Evolutionary conservation across 2,329 filamentous ascomycete genomes (phyloP).

Genomic region (Phyllosticta paracitricarpa): DNA sequence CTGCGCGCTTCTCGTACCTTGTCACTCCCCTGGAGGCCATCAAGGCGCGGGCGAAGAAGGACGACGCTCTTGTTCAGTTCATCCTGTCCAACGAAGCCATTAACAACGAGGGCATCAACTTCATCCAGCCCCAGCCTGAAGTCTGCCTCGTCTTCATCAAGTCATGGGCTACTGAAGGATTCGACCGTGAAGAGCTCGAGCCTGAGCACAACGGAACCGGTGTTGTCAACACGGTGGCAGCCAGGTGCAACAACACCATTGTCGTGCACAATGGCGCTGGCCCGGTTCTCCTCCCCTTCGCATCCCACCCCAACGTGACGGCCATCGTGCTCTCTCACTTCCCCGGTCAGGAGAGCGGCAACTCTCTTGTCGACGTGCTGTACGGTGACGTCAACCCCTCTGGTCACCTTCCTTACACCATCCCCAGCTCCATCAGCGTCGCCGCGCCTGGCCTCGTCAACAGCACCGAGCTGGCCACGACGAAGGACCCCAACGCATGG

Average conservation of each 20-base stretch:
- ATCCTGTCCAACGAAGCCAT: slow-evolving; percentile 5
- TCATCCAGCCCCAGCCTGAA: slow-evolving; percentile 22
- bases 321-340: slow-evolving; percentile 33
- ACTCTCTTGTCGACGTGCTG: slow-evolving; percentile 31
- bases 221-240: slow-evolving; percentile 26
- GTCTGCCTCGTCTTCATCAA: slow-evolving; percentile 51
- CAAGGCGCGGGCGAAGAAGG: slow-evolving; percentile 16
- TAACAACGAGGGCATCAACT: slow-evolving; percentile 11
- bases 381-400: slow-evolving; percentile 31
- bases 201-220: slow-evolving; percentile 30
- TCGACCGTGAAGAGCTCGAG: slow-evolving; percentile 30
- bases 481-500: slow-evolving; percentile 29
- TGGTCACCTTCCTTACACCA: slow-evolving; percentile 30
- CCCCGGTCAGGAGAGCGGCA: slow-evolving; percentile 32
- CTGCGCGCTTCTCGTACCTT: slow-evolving; percentile 29
- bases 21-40: slow-evolving; percentile 34
- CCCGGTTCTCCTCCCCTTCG: slow-evolving; percentile 32
- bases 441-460: slow-evolving; percentile 24
- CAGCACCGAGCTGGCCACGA: slow-evolving; percentile 22
- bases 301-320: slow-evolving; percentile 26
- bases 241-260: slow-evolving; percentile 41
- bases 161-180: slow-evolving; percentile 39
- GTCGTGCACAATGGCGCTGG: slow-evolving; percentile 38
- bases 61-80: slow-evolving; percentile 7
- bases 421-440: slow-evolving; percentile 24